A percentile compares a stretch with the other conserved stretches of the same genome.
Conservation (phyloP, 495 filamentous ascomycete species). For the Aspergillus coremiiformis region DNA sequence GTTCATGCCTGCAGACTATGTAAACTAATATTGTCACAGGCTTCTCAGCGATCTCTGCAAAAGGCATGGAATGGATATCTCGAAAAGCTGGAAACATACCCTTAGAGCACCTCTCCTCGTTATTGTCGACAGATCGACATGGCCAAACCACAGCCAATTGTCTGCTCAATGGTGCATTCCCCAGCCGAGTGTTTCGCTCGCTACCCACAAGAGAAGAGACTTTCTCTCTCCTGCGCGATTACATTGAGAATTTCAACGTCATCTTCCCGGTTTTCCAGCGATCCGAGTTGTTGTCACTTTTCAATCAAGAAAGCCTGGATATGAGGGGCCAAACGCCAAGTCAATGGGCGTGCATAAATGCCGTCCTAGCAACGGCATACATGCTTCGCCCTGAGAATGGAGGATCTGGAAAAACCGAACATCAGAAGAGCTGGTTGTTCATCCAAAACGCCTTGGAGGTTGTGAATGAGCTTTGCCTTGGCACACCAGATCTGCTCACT, state of each 20-base stretch:
- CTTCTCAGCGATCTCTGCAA: constrained; percentile 6
- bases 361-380: constrained; percentile 11
- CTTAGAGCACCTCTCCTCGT: neutral
- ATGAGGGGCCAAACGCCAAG: neutral
- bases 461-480: constrained; percentile 12
- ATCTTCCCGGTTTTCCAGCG: constrained; percentile 11
- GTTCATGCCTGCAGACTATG: neutral
- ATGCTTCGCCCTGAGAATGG: constrained; percentile 7
- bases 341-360: constrained; percentile 14
- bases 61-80: constrained; percentile 14
- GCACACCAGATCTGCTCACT: constrained; percentile 11
- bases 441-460: constrained; percentile 13
- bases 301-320: constrained; percentile 3
- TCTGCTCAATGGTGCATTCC: constrained; percentile 1
- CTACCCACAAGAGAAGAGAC: constrained; percentile 11
- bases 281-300: constrained; percentile 6
- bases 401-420: constrained; percentile 1
- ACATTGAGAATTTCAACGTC: constrained; percentile 11
- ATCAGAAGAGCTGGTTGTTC: constrained; percentile 14
- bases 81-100: constrained; percentile 5
- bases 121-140: neutral
- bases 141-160: neutral
- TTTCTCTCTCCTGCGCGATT: constrained; percentile 7
- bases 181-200: constrained; percentile 7
- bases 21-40: constrained; percentile 3